Evolutionary conservation across 345 rosid species (phyloP).

Genomic region (Rhizophora mangle): DNA sequence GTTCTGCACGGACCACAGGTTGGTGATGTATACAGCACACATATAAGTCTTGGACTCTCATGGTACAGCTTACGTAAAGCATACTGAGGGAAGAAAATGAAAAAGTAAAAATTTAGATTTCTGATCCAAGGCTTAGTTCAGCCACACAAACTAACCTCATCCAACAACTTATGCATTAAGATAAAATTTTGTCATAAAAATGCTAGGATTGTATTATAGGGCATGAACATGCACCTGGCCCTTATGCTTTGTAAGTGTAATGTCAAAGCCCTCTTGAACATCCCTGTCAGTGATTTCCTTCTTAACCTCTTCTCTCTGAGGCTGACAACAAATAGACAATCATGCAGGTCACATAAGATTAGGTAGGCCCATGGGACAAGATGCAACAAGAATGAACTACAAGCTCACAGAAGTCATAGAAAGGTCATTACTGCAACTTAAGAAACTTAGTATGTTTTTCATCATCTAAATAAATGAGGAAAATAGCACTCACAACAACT

Average conservation of each 20-base stretch:
- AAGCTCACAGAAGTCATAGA: background rate
- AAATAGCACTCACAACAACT: no score
- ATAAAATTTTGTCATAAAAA: background rate
- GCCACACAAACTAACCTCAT: background rate
- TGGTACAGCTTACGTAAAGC: constrained; percentile 90
- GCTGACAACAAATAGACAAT: constrained; percentile 44
- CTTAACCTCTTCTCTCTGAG: constrained; percentile 77
- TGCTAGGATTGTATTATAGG: constrained; percentile 1
- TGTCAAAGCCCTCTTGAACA: constrained; percentile 79
- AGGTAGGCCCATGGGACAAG: background rate
- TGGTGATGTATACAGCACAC: constrained; percentile 84
- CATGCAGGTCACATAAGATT: constrained; percentile 10
- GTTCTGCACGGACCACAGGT: constrained; percentile 98
- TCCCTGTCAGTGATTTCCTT: constrained; percentile 84
- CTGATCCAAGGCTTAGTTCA: constrained; percentile 1
- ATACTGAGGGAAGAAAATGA: constrained; percentile 48
- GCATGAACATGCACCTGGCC: constrained; percentile 67
- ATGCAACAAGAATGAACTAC: background rate
- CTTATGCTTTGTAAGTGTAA: constrained; percentile 66
- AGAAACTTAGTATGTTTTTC: background rate
- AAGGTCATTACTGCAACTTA: no score
- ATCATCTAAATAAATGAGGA: background rate
- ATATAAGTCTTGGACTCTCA: constrained; percentile 83
- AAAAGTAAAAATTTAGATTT: constrained; percentile 10
- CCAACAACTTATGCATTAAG: background rate